Evolutionary conservation across 495 filamentous ascomycete species (phyloP).

Genomic region (Physcia stellaris): DNA sequence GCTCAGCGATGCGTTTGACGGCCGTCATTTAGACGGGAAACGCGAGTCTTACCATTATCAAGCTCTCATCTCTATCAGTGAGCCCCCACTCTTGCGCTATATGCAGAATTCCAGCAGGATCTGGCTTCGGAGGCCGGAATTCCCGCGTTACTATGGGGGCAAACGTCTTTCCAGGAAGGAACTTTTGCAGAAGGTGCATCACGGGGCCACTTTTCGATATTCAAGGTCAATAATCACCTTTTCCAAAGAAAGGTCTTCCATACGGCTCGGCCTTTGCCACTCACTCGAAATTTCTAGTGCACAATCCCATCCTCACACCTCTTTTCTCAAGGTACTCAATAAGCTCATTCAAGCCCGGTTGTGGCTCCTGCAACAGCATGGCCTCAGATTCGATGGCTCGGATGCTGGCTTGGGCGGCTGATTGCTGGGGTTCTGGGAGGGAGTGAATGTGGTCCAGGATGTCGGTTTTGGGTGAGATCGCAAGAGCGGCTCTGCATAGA

Average conservation of each 20-base stretch:
- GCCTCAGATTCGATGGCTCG: slow-evolving; percentile 64
- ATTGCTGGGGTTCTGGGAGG: slow-evolving; percentile 46
- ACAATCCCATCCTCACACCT: slow-evolving; percentile 62
- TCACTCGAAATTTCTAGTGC: slow-evolving; percentile 88
- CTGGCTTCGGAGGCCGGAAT: slow-evolving; percentile 72
- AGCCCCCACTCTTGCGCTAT: slow-evolving; percentile 68
- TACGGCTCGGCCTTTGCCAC: no score
- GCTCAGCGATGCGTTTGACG: no score
- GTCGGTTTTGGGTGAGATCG: slow-evolving; percentile 55
- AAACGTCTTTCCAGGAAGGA: slow-evolving; percentile 54
- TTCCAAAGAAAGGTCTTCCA: no score
- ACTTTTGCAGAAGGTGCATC: slow-evolving; percentile 57
- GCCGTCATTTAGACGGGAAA: background rate
- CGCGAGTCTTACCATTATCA: slow-evolving; percentile 47
- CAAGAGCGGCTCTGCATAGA: slow-evolving; percentile 35
- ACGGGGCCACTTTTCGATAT: slow-evolving; percentile 39
- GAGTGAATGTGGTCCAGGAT: slow-evolving; percentile 78
- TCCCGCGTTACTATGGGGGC: slow-evolving; percentile 76
- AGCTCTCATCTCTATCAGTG: slow-evolving; percentile 28
- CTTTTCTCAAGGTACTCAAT: slow-evolving; percentile 67
- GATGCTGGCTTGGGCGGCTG: slow-evolving; percentile 59
- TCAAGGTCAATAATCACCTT: background rate
- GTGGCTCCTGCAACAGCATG: slow-evolving; percentile 65
- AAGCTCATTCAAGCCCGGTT: slow-evolving; percentile 58
- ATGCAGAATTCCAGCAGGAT: slow-evolving; percentile 74